A percentile compares a stretch with the other conserved stretches of the same genome.
Evolutionary conservation across 179 eudicot species (phyloP).

Genomic region (Nepenthes alata): DNA sequence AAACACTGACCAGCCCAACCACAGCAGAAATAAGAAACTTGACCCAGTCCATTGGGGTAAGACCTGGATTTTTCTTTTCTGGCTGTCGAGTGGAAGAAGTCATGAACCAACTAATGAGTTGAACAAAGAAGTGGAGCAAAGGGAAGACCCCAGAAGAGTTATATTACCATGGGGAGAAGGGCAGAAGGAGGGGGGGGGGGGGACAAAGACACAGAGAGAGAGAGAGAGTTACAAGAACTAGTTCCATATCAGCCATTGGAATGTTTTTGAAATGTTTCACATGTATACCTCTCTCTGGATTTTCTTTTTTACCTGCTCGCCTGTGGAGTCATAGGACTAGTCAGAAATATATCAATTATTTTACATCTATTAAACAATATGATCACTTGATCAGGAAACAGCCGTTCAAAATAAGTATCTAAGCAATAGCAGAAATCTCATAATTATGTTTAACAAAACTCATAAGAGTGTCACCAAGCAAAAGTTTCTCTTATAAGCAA

Average conservation of each 20-base stretch:
- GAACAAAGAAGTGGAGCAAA: not conserved
- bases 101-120: not conserved
- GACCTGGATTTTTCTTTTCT: conserved; percentile 52
- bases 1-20: conserved; percentile 70
- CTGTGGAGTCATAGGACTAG: conserved; percentile 19
- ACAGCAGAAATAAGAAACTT: conserved; percentile 67
- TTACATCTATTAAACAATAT: too few species aligned
- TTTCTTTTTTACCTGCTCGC: conserved; percentile 36
- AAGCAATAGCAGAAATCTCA: too few species aligned
- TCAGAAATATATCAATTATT: too few species aligned
- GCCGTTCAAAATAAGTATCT: too few species aligned
- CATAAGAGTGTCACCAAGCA: too few species aligned
- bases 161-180: too few species aligned
- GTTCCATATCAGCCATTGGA: conserved; percentile 99
- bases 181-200: not conserved
- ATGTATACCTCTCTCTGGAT: conserved; percentile 66
- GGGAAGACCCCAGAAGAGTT: not conserved
- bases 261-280: conserved; percentile 94
- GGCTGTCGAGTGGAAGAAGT: conserved; percentile 11
- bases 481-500: too few species aligned
- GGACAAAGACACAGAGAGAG: not conserved
- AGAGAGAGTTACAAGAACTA: conserved; percentile 62
- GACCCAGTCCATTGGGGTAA: conserved; percentile 92
- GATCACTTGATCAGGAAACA: too few species aligned
- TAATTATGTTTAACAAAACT: too few species aligned